Evolutionary conservation across 1,139 yeast species (phyloP), one percentile per base, ranked within the genome.

Genomic region (Hansenula anomala): DNA sequence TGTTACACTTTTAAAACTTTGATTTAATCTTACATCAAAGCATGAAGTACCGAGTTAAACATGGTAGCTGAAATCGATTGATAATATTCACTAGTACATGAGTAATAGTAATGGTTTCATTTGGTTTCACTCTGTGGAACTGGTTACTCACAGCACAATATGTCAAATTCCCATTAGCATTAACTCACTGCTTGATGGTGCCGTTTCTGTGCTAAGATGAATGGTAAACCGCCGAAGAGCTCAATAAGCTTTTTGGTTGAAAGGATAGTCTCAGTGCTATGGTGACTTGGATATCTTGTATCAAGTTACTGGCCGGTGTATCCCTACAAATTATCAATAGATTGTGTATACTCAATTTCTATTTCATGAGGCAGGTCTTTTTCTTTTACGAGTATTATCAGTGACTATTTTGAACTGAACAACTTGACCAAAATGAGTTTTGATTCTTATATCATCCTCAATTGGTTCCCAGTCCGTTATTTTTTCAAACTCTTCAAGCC

Each of bases 111-210:
- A 16, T 24, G 9, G n/a, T 24, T 13, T 24, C 6, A 7, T 11
- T 13, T 11, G n/a, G 12, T 8, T 28, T 12, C 19, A 16, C 23
- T n/a, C n/a, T n/a, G n/a, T n/a, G n/a, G n/a, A n/a, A n/a, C n/a
- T n/a, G n/a, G n/a, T n/a, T n/a, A n/a, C n/a, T n/a, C n/a, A n/a
- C 33, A 30, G 58, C 58, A 54, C 56, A 52, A 46, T 42, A 48
- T 43, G 58, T 54, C 58, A 52, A 54, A 54, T n/a, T 52, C 53
- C 58, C 55, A 44, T 46, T 43, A 56, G 52, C 45, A 34, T 39
- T 40, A 18, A 41, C 13, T 40, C 40, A 51, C 55, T 48, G 39
- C 53, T 55, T 43, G 43, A 52, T 52, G 56, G 56, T 44, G 56
- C 58, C 56, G 49, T 41, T 35, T 48, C 45, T n/a, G 55, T 54